A percentile compares a stretch with the other conserved stretches of the same genome.
phyloP scores from a whole-genome alignment of 495 filamentous ascomycete species.

The Daldinia concentrica region DNA sequence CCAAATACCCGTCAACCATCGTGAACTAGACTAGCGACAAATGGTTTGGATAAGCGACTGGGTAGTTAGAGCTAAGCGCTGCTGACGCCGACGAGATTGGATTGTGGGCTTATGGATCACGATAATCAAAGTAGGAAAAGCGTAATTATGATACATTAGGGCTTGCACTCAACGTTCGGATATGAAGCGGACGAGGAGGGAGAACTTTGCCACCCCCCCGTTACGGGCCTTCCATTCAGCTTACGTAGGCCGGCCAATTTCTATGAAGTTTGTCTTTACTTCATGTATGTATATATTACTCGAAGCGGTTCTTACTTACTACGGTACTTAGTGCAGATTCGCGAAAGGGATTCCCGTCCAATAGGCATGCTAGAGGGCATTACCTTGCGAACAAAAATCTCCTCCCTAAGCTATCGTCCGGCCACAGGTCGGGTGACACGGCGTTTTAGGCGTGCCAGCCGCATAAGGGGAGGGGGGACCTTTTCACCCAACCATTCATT shows the following conservation, averaged over 20 bases:
- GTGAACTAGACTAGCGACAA: conserved; percentile 1
- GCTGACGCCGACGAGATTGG: background rate
- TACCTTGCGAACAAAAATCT: background rate
- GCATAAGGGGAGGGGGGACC: conserved; percentile 10
- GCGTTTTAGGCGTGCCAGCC: conserved; percentile 21
- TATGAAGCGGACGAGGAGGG: background rate
- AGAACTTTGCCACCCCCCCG: conserved; percentile 7
- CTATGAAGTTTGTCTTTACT: background rate
- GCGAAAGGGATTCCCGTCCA: conserved; percentile 2
- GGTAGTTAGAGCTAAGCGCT: background rate
- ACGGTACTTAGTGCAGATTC: background rate
- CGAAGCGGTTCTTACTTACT: background rate
- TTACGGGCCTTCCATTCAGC: conserved; percentile 11
- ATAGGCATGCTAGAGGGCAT: conserved; percentile 7
- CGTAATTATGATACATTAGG: background rate
- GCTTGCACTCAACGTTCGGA: background rate
- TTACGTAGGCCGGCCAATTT: conserved; percentile 8
- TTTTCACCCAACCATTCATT: conserved; percentile 20
- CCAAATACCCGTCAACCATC: background rate
- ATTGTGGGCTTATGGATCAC: background rate
- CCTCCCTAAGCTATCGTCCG: conserved; percentile 16
- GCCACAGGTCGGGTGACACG: conserved; percentile 31
- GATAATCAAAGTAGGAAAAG: background rate
- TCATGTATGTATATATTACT: background rate
- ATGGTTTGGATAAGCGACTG: background rate